Base-by-base conservation (phyloP, 2,329 filamentous ascomycete species). In the Fusarium anguioides region DNA sequence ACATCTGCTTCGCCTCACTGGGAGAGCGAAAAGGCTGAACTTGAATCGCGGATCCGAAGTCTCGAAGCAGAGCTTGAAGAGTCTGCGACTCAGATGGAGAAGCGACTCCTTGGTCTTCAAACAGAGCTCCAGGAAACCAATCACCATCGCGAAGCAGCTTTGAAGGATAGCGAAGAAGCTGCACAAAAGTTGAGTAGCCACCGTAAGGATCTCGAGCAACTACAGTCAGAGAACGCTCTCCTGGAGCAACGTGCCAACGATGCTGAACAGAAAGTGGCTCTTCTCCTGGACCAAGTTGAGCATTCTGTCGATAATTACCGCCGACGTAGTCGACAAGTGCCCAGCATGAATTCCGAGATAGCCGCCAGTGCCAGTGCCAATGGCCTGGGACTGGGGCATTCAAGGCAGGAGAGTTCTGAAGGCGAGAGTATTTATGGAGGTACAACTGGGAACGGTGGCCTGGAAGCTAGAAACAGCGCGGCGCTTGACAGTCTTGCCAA, bases 261-360 rank as follows among this genome's bases (percentile, higher is more conserved):
- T 76, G 96, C 96, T 2, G 96, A 99, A 81, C 89, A 92, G 68
- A 97, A 97, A 75, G 96, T 99, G 21, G 93, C 92, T 29, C 87
- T 97, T 74, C 88, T 99, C 47, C 88, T 99, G 14, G 94, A 98
- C 77, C 95, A 98, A 75, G 94, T 99, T 35, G 95, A 97, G 78
- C 89, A 89, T 37, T 97, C 93, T 6, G 96, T 99, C 17, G 94
- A 96, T 79, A 97, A 92, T 76, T 98, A 98, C 79, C 91, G 96
- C 54, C 91, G 96, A 37, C 93, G 87, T 60, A 90, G 87, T 71
- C 85, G 89, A 36, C 86, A 88, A 66, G 78, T 78, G 45, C 80
- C 78, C 61, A 87, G 81, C 77, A 83, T 83, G 74, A 85, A 79
- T 44, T 86, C 82, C 42, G 87, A 82, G 15, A 66, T 75, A 41